Conservation (phyloP, 345 rosid genomes). For the Hibiscus mutabilis region DNA sequence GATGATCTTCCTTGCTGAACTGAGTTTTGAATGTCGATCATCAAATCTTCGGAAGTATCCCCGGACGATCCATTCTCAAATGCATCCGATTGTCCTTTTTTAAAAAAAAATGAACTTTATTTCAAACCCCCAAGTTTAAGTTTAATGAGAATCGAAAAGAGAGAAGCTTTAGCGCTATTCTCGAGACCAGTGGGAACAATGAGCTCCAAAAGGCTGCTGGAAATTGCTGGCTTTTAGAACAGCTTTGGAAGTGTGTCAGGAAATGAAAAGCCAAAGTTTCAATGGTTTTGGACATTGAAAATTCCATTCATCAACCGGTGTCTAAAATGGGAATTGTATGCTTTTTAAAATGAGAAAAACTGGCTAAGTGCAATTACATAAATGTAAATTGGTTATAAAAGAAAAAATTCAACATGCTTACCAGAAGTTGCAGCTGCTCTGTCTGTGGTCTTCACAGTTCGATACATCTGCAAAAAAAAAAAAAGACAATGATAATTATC, state of each 20-base stretch:
- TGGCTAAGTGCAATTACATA: background rate
- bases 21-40: conserved; percentile 56
- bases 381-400: too few relatives aligned
- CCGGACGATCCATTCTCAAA: conserved; percentile 75
- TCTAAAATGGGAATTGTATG: background rate
- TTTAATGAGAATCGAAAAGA: background rate
- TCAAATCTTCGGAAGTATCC: conserved; percentile 84
- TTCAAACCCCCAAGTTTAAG: background rate
- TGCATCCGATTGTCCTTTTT: conserved; percentile 59
- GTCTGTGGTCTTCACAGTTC: conserved; percentile 69
- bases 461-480: conserved; percentile 48
- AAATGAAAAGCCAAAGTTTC: background rate
- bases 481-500: background rate
- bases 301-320: background rate
- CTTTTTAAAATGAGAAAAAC: background rate
- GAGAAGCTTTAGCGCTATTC: background rate
- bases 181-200: background rate
- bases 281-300: background rate
- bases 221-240: background rate
- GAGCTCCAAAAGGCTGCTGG: background rate
- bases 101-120: background rate
- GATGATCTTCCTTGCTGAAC: conserved; percentile 37
- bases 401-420: background rate
- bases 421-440: conserved; percentile 66
- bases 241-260: background rate